These are phyloP conservation scores for Immersiella caudata DNA, from an alignment of 495 filamentous ascomycete species.

Conservation along the genomic window DNA sequence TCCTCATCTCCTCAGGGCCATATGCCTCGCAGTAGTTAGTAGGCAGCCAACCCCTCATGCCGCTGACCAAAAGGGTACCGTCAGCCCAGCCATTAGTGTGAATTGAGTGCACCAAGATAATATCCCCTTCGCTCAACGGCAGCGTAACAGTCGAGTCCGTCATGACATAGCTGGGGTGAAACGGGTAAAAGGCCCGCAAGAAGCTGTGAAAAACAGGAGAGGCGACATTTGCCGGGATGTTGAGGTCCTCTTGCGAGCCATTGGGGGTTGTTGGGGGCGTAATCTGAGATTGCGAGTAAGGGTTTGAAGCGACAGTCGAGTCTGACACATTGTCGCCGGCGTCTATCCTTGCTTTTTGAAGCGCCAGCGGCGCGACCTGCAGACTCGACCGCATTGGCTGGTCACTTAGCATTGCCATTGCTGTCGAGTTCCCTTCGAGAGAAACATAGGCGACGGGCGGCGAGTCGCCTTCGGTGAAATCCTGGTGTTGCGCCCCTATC, in stretches of 20 bases:
- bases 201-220: constrained; percentile 87
- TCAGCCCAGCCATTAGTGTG: constrained; percentile 99
- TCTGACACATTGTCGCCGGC: constrained; percentile 45
- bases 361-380: constrained; percentile 74
- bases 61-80: constrained; percentile 87
- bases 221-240: constrained; percentile 19
- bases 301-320: constrained; percentile 45
- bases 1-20: constrained; percentile 81
- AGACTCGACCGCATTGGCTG: constrained; percentile 58
- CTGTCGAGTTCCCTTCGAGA: constrained; percentile 32
- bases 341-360: constrained; percentile 57
- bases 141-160: constrained; percentile 81
- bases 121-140: constrained; percentile 84
- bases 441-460: constrained; percentile 42
- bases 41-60: constrained; percentile 92
- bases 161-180: constrained; percentile 71
- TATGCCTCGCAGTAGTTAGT: constrained; percentile 98
- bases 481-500: constrained; percentile 14
- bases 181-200: constrained; percentile 93
- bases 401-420: constrained; percentile 56
- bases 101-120: constrained; percentile 93
- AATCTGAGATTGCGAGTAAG: constrained; percentile 57
- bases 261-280: constrained; percentile 77
- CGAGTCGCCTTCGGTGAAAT: constrained; percentile 21
- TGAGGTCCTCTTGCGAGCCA: constrained; percentile 59